Evolutionary conservation across 148 eudicot species (phyloP).

Genomic region (Persicaria maculosa): DNA sequence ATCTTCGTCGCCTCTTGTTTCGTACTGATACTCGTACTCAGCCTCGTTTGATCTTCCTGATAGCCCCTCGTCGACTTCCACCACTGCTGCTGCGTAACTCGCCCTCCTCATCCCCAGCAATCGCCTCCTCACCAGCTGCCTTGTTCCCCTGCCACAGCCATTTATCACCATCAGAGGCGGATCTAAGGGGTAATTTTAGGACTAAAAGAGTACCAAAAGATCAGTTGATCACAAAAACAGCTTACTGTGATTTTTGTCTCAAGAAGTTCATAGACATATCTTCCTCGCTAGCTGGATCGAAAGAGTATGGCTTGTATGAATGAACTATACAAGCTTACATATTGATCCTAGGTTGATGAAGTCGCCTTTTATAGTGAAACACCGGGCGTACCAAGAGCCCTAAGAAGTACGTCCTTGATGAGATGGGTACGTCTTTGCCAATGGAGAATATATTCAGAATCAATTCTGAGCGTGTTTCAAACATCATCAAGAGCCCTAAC

Average conservation of each 20-base stretch:
- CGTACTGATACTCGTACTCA: neutral
- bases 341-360: neutral
- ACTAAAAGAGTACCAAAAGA: no score
- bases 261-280: neutral
- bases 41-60: neutral
- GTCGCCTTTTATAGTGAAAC: neutral
- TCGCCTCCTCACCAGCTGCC: neutral
- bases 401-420: neutral
- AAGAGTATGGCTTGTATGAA: neutral
- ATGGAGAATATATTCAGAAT: neutral
- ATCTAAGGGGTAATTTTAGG: no score
- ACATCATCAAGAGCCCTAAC: neutral
- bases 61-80: neutral
- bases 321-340: neutral
- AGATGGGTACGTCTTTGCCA: neutral
- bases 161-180: no score
- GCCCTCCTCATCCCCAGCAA: neutral
- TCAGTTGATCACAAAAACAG: no score
- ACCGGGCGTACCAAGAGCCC: neutral
- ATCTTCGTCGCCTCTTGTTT: neutral
- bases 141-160: neutral
- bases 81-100: neutral
- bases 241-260: neutral
- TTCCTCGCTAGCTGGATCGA: no score
- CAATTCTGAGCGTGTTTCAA: neutral